These are phyloP conservation scores for Colletotrichum sp. DNA, from an alignment of 2,329 filamentous ascomycete species.

Conservation along the genomic window DNA sequence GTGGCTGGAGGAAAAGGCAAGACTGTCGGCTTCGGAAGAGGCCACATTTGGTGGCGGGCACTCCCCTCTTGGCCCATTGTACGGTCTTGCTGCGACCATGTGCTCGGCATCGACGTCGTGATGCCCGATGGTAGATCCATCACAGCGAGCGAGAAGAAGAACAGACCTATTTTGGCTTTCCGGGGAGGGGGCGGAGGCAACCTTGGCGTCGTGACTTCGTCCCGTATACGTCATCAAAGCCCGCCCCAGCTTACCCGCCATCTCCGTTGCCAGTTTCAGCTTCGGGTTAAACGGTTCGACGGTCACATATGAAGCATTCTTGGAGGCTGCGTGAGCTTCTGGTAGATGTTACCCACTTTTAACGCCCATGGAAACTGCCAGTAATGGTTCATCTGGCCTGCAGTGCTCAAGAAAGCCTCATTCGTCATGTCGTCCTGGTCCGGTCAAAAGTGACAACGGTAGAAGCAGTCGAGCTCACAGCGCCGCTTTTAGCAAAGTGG, in stretches of 20 bases:
- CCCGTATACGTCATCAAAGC: slow-evolving; percentile 51
- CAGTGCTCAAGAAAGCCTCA: not conserved
- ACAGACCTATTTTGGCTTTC: slow-evolving; percentile 56
- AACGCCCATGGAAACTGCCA: not conserved
- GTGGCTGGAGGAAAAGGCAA: slow-evolving; percentile 60
- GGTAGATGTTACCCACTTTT: not conserved
- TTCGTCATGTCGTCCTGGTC: not conserved
- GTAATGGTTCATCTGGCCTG: not conserved
- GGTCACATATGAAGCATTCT: not conserved
- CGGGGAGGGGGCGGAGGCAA: slow-evolving; percentile 57
- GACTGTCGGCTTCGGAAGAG: slow-evolving; percentile 63
- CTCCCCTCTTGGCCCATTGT: slow-evolving; percentile 52
- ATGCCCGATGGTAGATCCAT: slow-evolving; percentile 47
- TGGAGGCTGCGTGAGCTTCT: not conserved
- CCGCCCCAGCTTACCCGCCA: slow-evolving; percentile 42
- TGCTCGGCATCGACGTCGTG: slow-evolving; percentile 51
- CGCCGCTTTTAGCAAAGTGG: not conserved
- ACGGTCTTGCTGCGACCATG: slow-evolving; percentile 62
- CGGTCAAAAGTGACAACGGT: not conserved
- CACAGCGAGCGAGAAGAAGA: slow-evolving; percentile 39
- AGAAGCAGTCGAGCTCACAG: not conserved
- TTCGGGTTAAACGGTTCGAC: slow-evolving; percentile 29
- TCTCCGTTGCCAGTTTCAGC: slow-evolving; percentile 47
- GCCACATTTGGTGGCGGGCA: slow-evolving; percentile 65
- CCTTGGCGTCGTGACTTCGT: slow-evolving; percentile 60